Base-by-base conservation (phyloP, 2,329 filamentous ascomycete species). In the Sarocladium strictum region DNA sequence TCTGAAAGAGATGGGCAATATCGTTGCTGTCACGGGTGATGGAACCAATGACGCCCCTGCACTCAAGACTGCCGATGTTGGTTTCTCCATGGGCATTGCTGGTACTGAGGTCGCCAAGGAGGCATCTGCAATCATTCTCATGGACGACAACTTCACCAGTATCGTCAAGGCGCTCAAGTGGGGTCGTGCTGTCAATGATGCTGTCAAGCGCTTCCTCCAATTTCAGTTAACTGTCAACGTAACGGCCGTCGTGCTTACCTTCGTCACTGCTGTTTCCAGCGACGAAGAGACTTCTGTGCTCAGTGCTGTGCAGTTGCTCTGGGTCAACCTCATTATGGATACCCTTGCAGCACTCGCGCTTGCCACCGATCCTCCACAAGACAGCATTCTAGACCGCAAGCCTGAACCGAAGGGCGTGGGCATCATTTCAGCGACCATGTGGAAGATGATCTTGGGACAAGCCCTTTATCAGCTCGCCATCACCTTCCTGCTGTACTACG, bases 361-460 rank as follows among this genome's bases (percentile, higher is more conserved):
- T 53, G 91, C 91, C 1, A 96, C 91, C 1, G 91, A 96, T 66
- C 89, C 90, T n/a, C 91, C 91, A 1, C 87, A 87, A 12, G 85
- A 88, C 53, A 87, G 84, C 61, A 86, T 96, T 24, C 74, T 96
- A 52, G 76, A 96, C 62, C 84, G 91, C 55, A 91, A 90, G 69
- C 81, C 81, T 1, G 81, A 84, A 64, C 76, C 71, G 56, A 80
- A 79, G 64, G 77, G 76, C 23, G 67, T 79, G 3, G 75, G 77
- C 40, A 83, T 84, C 58, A 94, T 97, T 62, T 95, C 91, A 1
- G 76, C 87, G 32, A 92, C 87, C 17, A 97, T 97, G 93, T 96
- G 93, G 93, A 97, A 97, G 78, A 97, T 97, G 93, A 97, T 97
- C 58, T 80, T 96, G 43, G 93, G 92, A 2, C 91, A 97, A 69